Percentiles rank a stretch among this genome's conserved stretches.
Conservation (phyloP, 495 filamentous ascomycete species). For the Xylaria acuta region DNA sequence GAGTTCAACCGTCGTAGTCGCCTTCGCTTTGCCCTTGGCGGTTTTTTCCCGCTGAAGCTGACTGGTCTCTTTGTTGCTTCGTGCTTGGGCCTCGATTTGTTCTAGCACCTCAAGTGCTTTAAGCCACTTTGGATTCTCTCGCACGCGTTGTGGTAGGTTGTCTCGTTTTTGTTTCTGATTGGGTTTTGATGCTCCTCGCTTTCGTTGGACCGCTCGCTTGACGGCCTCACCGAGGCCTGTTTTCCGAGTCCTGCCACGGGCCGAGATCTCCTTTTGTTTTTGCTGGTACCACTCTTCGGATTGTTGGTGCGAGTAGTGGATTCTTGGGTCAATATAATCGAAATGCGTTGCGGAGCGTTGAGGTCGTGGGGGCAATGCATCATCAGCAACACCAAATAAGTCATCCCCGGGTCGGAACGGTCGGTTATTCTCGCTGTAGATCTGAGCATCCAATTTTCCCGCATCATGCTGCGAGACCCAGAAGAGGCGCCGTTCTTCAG, state of each 20-base stretch:
- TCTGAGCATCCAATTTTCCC: slow-evolving; percentile 34
- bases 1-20: not conserved
- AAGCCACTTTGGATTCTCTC: slow-evolving; percentile 36
- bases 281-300: slow-evolving; percentile 46
- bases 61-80: not conserved
- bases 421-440: slow-evolving; percentile 38
- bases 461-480: slow-evolving; percentile 38
- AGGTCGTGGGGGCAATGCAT: slow-evolving; percentile 29
- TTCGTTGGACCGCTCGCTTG: slow-evolving; percentile 37
- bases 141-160: slow-evolving; percentile 36
- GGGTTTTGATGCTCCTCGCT: slow-evolving; percentile 28
- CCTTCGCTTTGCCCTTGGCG: not conserved
- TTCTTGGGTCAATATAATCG: slow-evolving; percentile 52
- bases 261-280: slow-evolving; percentile 52
- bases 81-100: slow-evolving; percentile 27
- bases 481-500: slow-evolving; percentile 33
- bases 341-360: slow-evolving; percentile 35
- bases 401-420: slow-evolving; percentile 35
- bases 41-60: slow-evolving; percentile 8
- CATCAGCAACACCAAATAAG: slow-evolving; percentile 27
- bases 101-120: slow-evolving; percentile 37
- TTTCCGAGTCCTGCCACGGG: slow-evolving; percentile 50
- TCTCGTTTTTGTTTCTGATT: slow-evolving; percentile 2
- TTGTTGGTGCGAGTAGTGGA: slow-evolving; percentile 47
- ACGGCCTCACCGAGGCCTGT: slow-evolving; percentile 42